phyloP scores from a whole-genome alignment of 306 rosid genomes.

The Fragaria iinumae region DNA sequence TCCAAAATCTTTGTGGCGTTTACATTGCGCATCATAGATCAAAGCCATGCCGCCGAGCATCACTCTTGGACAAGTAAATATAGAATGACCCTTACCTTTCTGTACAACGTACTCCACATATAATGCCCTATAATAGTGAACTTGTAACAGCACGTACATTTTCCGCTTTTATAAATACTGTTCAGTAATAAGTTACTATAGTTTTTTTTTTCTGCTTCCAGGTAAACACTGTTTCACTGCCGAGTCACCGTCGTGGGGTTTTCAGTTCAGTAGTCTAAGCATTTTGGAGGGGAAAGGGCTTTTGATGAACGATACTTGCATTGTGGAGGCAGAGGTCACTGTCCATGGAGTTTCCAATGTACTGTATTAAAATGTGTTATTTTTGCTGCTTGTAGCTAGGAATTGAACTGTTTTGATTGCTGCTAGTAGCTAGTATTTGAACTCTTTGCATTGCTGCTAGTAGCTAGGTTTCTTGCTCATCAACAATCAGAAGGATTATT shows the following conservation, averaged over 20 bases:
- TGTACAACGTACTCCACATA: not conserved
- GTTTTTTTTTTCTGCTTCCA: conserved; percentile 19
- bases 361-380: too few relatives aligned
- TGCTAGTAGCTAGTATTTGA: too few relatives aligned
- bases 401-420: too few relatives aligned
- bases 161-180: too few relatives aligned
- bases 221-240: conserved; percentile 45
- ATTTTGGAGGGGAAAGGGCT: conserved; percentile 43
- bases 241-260: conserved; percentile 26
- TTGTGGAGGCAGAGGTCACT: conserved; percentile 49
- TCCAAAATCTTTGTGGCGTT: conserved; percentile 38
- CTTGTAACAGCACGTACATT: not conserved
- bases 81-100: not conserved
- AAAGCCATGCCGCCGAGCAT: conserved; percentile 23
- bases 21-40: conserved; percentile 38
- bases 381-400: too few relatives aligned
- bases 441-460: too few relatives aligned
- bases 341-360: conserved; percentile 41
- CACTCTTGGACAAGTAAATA: conserved; percentile 26
- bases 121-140: not conserved
- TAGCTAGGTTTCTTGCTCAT: too few relatives aligned
- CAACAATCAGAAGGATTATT: too few relatives aligned
- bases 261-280: conserved; percentile 20
- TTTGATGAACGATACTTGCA: conserved; percentile 36
- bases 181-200: not conserved